phyloP scores from a whole-genome alignment of 441 rosid species.

The Mallotus japonicus region DNA sequence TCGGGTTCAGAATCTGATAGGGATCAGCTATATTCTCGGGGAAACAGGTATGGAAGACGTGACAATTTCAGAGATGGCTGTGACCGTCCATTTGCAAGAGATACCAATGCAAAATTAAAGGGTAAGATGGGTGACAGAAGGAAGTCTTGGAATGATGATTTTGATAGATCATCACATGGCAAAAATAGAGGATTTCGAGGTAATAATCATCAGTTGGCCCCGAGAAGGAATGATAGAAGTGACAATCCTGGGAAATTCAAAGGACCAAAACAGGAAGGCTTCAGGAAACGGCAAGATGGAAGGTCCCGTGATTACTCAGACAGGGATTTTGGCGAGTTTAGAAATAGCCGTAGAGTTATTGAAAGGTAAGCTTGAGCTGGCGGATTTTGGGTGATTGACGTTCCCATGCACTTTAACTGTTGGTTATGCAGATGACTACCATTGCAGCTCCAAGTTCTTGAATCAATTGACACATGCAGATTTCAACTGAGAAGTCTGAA shows the following conservation, averaged over 20 bases:
- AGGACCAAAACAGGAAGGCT: constrained; percentile 30
- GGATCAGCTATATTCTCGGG: constrained; percentile 25
- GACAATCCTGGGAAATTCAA: constrained; percentile 21
- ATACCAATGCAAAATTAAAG: constrained; percentile 31
- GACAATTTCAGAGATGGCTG: constrained; percentile 31
- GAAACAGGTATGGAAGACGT: constrained; percentile 37
- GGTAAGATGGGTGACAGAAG: constrained; percentile 36
- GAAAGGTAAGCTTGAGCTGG: constrained; percentile 34
- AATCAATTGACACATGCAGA: not conserved
- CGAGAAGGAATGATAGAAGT: constrained; percentile 22
- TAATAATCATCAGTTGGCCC: constrained; percentile 8
- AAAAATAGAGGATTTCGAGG: constrained; percentile 27
- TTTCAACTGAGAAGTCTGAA: not conserved
- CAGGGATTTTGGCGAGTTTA: constrained; percentile 33
- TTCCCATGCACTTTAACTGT: not conserved
- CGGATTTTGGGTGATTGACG: not conserved
- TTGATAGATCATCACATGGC: constrained; percentile 24
- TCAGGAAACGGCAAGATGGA: constrained; percentile 22
- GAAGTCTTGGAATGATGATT: constrained; percentile 29
- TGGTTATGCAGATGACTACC: not conserved
- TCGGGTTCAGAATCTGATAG: constrained; percentile 49
- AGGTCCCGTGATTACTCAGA: constrained; percentile 25
- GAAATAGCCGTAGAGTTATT: constrained; percentile 51
- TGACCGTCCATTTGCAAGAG: constrained; percentile 26
- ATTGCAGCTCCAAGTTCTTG: not conserved